Conservation (phyloP, 495 filamentous ascomycete species). For the Aspergillus funiculosus region DNA sequence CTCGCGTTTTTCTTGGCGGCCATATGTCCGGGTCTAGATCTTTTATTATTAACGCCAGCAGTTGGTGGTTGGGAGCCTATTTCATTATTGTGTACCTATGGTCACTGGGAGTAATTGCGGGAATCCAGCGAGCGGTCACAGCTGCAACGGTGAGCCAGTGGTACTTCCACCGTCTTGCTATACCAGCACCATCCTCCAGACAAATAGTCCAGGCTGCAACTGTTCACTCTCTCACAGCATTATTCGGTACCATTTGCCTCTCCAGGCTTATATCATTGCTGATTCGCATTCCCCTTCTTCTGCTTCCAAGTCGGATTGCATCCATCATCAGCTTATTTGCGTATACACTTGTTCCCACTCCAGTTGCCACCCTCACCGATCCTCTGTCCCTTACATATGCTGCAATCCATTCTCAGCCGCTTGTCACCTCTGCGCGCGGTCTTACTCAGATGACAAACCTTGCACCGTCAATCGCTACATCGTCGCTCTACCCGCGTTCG, state of each 20-base stretch:
- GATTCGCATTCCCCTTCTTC: slow-evolving; percentile 76
- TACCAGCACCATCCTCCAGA: slow-evolving; percentile 66
- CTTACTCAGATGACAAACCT: slow-evolving; percentile 74
- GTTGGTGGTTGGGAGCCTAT: slow-evolving; percentile 84
- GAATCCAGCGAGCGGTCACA: slow-evolving; percentile 83
- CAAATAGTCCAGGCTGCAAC: slow-evolving; percentile 79
- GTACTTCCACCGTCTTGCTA: slow-evolving; percentile 92
- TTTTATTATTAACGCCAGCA: slow-evolving; percentile 77
- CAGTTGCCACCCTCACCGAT: slow-evolving; percentile 78
- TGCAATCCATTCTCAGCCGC: slow-evolving; percentile 83
- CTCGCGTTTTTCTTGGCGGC: slow-evolving; percentile 83
- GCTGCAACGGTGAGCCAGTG: slow-evolving; percentile 95
- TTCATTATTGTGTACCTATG: slow-evolving; percentile 94
- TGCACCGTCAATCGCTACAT: slow-evolving; percentile 50
- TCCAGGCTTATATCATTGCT: slow-evolving; percentile 73
- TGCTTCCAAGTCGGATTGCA: slow-evolving; percentile 69
- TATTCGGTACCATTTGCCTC: slow-evolving; percentile 90
- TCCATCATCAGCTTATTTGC: slow-evolving; percentile 57
- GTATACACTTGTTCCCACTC: slow-evolving; percentile 76
- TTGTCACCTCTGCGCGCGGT: slow-evolving; percentile 67
- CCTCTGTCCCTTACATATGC: slow-evolving; percentile 88
- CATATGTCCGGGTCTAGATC: slow-evolving; percentile 56
- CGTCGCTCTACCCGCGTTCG: slow-evolving; percentile 44
- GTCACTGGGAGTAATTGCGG: slow-evolving; percentile 79
- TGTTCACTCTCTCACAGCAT: slow-evolving; percentile 68